Evolutionary conservation across 176 grass and related monocot species (phyloP).

Genomic region (Aegilops tauschii): DNA sequence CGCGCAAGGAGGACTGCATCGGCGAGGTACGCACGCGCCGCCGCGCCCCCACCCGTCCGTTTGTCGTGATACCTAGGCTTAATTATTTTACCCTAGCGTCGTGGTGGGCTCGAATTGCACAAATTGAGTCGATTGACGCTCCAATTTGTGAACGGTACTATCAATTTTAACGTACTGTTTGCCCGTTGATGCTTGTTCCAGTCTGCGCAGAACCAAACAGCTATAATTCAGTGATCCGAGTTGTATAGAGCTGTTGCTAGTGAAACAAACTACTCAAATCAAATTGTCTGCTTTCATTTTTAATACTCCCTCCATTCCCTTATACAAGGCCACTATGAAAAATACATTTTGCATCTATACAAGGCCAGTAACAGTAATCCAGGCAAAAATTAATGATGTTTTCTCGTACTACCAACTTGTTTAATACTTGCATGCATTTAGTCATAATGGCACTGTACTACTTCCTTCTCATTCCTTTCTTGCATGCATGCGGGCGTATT

Average conservation of each 20-base stretch:
- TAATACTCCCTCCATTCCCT: not conserved
- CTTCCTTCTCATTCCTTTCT: too few relatives aligned
- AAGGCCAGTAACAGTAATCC: too few relatives aligned
- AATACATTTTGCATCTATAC: too few relatives aligned
- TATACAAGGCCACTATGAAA: too few relatives aligned
- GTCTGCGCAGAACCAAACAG: not conserved
- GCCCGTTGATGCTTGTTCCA: not conserved
- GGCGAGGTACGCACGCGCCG: constrained; percentile 45
- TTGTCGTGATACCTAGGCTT: not conserved
- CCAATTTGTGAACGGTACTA: not conserved
- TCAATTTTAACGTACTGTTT: not conserved
- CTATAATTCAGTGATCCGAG: not conserved
- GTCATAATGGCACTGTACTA: too few relatives aligned
- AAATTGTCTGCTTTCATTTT: not conserved
- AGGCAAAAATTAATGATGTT: too few relatives aligned
- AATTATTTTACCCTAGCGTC: not conserved
- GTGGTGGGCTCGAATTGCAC: not conserved
- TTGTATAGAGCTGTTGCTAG: not conserved
- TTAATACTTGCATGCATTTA: too few relatives aligned
- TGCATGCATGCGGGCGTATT: too few relatives aligned
- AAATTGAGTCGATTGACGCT: not conserved
- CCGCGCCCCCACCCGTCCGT: not conserved
- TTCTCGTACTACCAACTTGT: too few relatives aligned
- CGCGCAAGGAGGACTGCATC: constrained; percentile 67
- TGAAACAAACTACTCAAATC: not conserved